Percentiles rank a stretch among this genome's conserved stretches.
These are phyloP conservation scores for Neopestalotiopsis sp. DNA, from an alignment of 2,329 filamentous ascomycete genomes.

Conservation along the genomic window DNA sequence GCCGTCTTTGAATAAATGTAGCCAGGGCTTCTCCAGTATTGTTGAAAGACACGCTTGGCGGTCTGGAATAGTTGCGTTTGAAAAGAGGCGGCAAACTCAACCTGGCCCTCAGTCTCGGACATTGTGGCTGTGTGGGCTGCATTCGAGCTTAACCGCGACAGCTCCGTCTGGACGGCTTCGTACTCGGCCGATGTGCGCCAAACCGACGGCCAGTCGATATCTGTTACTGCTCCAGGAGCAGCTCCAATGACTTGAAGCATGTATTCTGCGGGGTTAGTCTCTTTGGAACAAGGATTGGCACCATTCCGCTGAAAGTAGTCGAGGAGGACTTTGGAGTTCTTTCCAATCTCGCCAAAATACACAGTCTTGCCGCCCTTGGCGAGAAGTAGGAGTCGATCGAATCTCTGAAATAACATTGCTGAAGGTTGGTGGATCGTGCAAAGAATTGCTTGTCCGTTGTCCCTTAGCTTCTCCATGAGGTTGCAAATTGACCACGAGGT, in stretches of 20 bases:
- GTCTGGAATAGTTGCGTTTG: too few relatives aligned
- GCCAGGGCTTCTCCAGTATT: too few relatives aligned
- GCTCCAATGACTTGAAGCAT: slow-evolving; percentile 64
- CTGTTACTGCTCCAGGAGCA: slow-evolving; percentile 55
- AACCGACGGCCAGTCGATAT: slow-evolving; percentile 69
- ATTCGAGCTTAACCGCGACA: too few relatives aligned
- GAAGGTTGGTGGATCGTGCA: slow-evolving; percentile 68
- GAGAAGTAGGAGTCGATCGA: slow-evolving; percentile 59
- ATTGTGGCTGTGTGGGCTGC: too few relatives aligned
- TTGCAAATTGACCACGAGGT: too few relatives aligned
- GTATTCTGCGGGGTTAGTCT: slow-evolving; percentile 60
- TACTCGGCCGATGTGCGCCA: slow-evolving; percentile 43
- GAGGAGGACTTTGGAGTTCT: slow-evolving; percentile 49
- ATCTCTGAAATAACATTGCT: slow-evolving; percentile 60
- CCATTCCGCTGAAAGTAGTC: slow-evolving; percentile 59
- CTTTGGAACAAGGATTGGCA: slow-evolving; percentile 49
- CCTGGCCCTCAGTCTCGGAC: too few relatives aligned
- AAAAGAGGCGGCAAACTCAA: too few relatives aligned
- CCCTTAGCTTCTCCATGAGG: slow-evolving; percentile 52
- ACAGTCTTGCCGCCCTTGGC: too few relatives aligned
- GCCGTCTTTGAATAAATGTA: too few relatives aligned
- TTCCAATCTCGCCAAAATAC: too few relatives aligned
- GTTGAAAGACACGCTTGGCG: too few relatives aligned
- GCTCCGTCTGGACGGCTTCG: too few relatives aligned
- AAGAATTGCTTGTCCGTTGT: slow-evolving; percentile 63